A percentile compares a stretch with the other conserved stretches of the same genome.
These are phyloP conservation scores for Diaporthe amygdali DNA, from an alignment of 2,329 filamentous ascomycete species.

Conservation along the genomic window DNA sequence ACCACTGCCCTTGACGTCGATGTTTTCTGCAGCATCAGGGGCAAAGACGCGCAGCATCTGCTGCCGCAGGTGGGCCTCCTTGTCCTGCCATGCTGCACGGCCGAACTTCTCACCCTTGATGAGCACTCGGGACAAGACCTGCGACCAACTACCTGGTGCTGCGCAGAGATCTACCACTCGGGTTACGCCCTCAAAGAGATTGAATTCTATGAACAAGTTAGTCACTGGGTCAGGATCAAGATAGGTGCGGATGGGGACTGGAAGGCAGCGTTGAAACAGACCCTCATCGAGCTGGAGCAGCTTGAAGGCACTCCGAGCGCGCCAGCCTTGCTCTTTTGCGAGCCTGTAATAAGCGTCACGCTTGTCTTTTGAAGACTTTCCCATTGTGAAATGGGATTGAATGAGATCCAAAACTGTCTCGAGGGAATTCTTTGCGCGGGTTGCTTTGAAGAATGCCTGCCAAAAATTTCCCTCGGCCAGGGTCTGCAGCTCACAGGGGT, in stretches of 20 bases:
- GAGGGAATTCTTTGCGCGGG: background rate
- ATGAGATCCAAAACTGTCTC: background rate
- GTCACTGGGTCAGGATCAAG: conserved; percentile 11
- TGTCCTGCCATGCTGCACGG: conserved; percentile 84
- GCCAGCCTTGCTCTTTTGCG: conserved; percentile 98
- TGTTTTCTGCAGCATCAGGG: conserved; percentile 26
- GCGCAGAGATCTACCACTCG: conserved; percentile 96
- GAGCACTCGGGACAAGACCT: conserved; percentile 90
- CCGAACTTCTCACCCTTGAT: conserved; percentile 95
- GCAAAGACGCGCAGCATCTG: conserved; percentile 62
- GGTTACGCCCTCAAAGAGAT: conserved; percentile 88
- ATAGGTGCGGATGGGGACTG: conserved; percentile 15
- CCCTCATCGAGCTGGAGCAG: conserved; percentile 91
- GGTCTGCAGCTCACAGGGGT: conserved; percentile 14
- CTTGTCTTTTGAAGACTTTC: conserved; percentile 98
- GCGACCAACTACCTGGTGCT: conserved; percentile 95
- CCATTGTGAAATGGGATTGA: conserved; percentile 60
- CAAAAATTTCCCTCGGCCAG: conserved; percentile 20
- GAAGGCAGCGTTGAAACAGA: conserved; percentile 35
- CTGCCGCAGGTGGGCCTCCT: conserved; percentile 70
- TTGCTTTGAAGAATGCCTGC: background rate
- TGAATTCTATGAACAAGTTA: conserved; percentile 71
- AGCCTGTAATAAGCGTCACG: conserved; percentile 97
- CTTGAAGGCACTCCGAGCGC: conserved; percentile 95
- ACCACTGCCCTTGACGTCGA: conserved; percentile 27